Conservation (phyloP, 2,329 filamentous ascomycete species). For the Monilinia fructigena region DNA sequence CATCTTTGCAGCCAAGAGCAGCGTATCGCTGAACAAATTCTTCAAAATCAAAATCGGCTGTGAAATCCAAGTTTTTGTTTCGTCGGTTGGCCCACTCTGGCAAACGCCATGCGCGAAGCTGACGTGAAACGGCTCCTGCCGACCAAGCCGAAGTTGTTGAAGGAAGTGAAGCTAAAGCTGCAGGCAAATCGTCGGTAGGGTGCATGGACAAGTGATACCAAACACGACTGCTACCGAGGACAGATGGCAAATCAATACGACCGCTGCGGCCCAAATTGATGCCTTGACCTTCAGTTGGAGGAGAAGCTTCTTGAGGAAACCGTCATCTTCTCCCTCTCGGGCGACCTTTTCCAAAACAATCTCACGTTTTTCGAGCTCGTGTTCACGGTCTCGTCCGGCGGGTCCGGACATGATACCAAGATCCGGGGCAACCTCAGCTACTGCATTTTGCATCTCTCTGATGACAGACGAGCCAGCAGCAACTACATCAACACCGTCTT, state of each 20-base stretch:
- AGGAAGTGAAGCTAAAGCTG: slow-evolving; percentile 68
- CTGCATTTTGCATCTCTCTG: slow-evolving; percentile 81
- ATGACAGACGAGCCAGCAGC: slow-evolving; percentile 76
- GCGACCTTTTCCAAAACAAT: slow-evolving; percentile 82
- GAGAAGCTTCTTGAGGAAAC: slow-evolving; percentile 77
- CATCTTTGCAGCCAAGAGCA: slow-evolving; percentile 81
- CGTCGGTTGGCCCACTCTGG: slow-evolving; percentile 96
- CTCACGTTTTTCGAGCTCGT: slow-evolving; percentile 78
- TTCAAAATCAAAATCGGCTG: slow-evolving; percentile 90
- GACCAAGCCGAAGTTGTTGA: slow-evolving; percentile 85
- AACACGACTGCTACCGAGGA: slow-evolving; percentile 79
- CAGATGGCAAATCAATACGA: slow-evolving; percentile 72
- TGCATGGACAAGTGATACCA: slow-evolving; percentile 95
- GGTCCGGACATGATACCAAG: slow-evolving; percentile 71
- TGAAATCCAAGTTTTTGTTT: slow-evolving; percentile 90
- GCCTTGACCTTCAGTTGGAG: slow-evolving; percentile 75
- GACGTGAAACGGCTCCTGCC: slow-evolving; percentile 85
- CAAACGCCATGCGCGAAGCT: slow-evolving; percentile 88
- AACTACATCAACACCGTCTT: slow-evolving; percentile 80
- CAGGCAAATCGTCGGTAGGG: slow-evolving; percentile 82
- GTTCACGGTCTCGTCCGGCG: slow-evolving; percentile 69
- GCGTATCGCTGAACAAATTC: slow-evolving; percentile 86
- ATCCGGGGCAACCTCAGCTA: slow-evolving; percentile 74
- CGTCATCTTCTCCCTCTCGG: slow-evolving; percentile 75
- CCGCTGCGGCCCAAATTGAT: slow-evolving; percentile 75